Conservation (phyloP, 2,329 filamentous ascomycete species). For the Parascedosporium putredinis region DNA sequence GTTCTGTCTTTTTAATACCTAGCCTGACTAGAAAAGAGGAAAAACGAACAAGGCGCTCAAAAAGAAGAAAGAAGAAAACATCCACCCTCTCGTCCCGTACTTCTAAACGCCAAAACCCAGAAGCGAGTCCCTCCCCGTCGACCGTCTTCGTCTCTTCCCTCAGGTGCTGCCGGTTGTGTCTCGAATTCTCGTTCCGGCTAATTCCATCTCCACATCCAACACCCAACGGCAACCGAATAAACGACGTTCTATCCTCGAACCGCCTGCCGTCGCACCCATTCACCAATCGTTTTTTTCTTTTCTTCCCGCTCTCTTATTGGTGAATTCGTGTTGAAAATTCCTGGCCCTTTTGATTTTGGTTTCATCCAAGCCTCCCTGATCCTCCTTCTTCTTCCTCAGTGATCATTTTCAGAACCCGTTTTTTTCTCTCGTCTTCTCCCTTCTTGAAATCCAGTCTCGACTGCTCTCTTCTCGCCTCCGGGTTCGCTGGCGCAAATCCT, state of each 20-base stretch:
- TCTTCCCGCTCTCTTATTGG: too few species aligned
- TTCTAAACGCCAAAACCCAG: not conserved
- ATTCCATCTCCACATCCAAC: too few species aligned
- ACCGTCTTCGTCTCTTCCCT: not conserved
- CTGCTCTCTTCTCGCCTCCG: not conserved
- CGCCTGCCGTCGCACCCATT: too few species aligned
- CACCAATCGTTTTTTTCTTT: too few species aligned
- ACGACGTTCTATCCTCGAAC: too few species aligned
- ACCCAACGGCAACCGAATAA: too few species aligned
- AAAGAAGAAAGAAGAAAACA: not conserved
- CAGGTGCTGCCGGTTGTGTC: conserved; percentile 1
- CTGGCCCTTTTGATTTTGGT: too few species aligned
- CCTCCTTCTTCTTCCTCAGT: not conserved
- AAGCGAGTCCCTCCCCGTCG: not conserved
- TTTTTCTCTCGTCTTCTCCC: not conserved
- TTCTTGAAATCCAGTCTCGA: not conserved
- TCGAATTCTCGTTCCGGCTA: not conserved
- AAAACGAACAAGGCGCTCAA: not conserved
- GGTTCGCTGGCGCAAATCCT: not conserved
- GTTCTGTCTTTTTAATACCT: too few species aligned
- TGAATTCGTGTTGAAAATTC: too few species aligned
- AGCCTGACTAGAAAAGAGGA: too few species aligned
- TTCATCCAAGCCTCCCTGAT: too few species aligned
- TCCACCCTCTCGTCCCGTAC: not conserved
- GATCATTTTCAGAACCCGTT: not conserved